Conservation (phyloP, 2,329 filamentous ascomycete species). For the Botrytis deweyae region DNA sequence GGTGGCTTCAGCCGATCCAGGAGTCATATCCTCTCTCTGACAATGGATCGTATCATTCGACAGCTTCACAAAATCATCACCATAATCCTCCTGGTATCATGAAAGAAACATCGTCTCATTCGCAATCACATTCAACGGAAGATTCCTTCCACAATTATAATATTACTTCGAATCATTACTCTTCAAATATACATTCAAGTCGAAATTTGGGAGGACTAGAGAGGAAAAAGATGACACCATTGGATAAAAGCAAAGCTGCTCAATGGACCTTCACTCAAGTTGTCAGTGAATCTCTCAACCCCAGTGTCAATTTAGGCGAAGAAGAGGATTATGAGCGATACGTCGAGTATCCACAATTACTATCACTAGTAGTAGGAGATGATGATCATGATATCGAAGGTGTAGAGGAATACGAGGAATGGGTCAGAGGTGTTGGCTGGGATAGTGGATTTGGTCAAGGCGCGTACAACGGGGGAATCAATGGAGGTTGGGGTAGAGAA, state of each 20-base stretch:
- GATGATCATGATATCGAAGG: conserved; percentile 56
- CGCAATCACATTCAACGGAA: conserved; percentile 17
- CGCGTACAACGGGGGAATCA: conserved; percentile 78
- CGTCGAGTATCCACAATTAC: conserved; percentile 81
- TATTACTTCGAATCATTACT: not conserved
- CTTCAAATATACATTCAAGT: conserved; percentile 34
- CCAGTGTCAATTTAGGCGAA: conserved; percentile 73
- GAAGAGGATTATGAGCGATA: conserved; percentile 86
- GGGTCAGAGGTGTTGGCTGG: conserved; percentile 54
- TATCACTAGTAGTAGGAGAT: conserved; percentile 76
- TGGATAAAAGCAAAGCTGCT: conserved; percentile 77
- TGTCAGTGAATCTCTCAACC: conserved; percentile 81
- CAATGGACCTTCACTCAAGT: conserved; percentile 89
- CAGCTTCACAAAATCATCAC: not conserved
- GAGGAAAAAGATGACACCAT: conserved; percentile 55
- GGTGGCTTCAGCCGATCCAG: conserved; percentile 57
- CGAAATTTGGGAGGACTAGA: conserved; percentile 26
- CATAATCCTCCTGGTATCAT: conserved; percentile 52
- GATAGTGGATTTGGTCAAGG: conserved; percentile 58
- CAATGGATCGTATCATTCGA: not conserved
- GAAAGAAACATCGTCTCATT: conserved; percentile 44
- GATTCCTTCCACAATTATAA: conserved; percentile 18
- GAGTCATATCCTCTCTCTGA: conserved; percentile 33
- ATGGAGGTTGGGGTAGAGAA: conserved; percentile 55
- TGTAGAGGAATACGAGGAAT: conserved; percentile 74